Evolutionary conservation across 306 rosid genomes (phyloP).

Genomic region (Glycine tomentella): DNA sequence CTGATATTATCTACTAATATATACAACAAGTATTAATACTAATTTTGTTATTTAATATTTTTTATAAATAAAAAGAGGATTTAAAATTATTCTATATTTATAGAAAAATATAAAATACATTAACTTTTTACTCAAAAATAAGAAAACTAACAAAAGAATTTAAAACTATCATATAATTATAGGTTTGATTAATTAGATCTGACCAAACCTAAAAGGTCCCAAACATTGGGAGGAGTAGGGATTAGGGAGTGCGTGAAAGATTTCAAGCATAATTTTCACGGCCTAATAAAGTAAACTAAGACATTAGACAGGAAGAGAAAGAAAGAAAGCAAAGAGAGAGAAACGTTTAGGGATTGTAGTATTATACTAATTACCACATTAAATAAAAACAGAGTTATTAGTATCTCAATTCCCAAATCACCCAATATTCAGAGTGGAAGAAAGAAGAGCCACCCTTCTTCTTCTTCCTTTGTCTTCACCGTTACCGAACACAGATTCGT

Average conservation of each 20-base stretch:
- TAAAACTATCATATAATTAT: too few relatives aligned
- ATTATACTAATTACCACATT: not conserved
- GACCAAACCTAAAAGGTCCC: not conserved
- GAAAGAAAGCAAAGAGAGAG: not conserved
- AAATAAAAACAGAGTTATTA: not conserved
- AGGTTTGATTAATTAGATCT: not conserved
- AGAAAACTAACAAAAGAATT: too few relatives aligned
- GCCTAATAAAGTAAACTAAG: too few relatives aligned
- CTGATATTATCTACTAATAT: too few relatives aligned
- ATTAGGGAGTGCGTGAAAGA: not conserved
- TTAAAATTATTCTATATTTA: too few relatives aligned
- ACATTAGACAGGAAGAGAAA: not conserved
- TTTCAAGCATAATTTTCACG: not conserved
- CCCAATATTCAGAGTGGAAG: not conserved
- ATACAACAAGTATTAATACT: too few relatives aligned
- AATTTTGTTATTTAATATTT: too few relatives aligned
- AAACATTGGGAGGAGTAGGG: not conserved
- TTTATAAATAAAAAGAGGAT: too few relatives aligned
- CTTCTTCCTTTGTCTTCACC: not conserved
- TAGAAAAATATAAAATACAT: too few relatives aligned
- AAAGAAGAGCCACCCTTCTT: not conserved
- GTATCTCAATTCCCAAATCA: not conserved
- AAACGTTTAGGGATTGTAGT: conserved; percentile 13
- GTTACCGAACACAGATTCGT: not conserved
- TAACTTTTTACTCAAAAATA: too few relatives aligned